Conservation (phyloP, 2,329 filamentous ascomycete species). For the Nigrospora sphaerica region DNA sequence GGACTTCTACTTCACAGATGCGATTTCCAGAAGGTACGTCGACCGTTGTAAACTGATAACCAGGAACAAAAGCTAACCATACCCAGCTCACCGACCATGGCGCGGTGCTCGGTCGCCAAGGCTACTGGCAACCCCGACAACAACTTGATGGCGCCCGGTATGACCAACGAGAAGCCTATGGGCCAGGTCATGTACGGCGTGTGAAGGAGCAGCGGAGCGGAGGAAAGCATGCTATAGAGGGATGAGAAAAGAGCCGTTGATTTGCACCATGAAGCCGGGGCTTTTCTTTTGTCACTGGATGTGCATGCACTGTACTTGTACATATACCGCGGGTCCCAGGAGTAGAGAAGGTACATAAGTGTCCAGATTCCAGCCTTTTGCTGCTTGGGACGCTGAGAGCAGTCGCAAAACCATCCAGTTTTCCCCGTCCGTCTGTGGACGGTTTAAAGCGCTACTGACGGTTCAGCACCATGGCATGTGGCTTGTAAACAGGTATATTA, state of each 20-base stretch:
- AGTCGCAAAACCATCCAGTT: no score
- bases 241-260: constrained; percentile 2
- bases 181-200: constrained; percentile 54
- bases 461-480: no score
- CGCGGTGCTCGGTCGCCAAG: constrained; percentile 91
- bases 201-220: constrained; percentile 23
- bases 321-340: constrained; percentile 15
- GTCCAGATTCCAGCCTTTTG: not conserved
- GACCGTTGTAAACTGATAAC: constrained; percentile 2
- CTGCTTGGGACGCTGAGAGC: no score
- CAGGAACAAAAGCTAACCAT: not conserved
- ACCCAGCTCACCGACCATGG: constrained; percentile 90
- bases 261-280: constrained; percentile 3
- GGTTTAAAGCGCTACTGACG: no score
- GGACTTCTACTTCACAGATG: constrained; percentile 98
- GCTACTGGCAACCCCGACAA: constrained; percentile 70
- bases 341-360: constrained; percentile 7
- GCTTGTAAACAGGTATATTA: no score
- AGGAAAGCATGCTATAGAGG: constrained; percentile 5
- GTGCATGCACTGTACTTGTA: constrained; percentile 14
- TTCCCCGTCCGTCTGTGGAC: no score
- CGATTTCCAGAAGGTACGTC: constrained; percentile 86
- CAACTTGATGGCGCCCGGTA: constrained; percentile 71
- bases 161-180: constrained; percentile 55
- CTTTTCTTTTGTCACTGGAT: constrained; percentile 7